Evolutionary conservation across 2,329 filamentous ascomycete genomes (phyloP).

Genomic region (Fusarium pilosicola): DNA sequence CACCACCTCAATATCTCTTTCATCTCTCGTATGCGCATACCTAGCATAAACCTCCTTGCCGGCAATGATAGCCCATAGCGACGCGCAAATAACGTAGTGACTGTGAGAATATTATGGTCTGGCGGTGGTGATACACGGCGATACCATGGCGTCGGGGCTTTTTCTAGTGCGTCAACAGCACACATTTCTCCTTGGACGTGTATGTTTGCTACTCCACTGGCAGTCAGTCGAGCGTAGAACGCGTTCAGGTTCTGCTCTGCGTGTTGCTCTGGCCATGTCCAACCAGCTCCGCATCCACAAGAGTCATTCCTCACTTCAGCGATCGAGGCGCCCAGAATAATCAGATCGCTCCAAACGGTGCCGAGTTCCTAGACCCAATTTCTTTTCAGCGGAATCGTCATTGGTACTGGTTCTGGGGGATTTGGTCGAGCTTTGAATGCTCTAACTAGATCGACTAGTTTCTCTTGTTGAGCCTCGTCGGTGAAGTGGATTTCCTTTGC

Average conservation of each 20-base stretch:
- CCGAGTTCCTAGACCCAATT: slow-evolving; percentile 3
- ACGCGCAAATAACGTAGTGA: background rate
- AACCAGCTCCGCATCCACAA: slow-evolving; percentile 12
- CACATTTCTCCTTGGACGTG: background rate
- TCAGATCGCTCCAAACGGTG: background rate
- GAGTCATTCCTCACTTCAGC: slow-evolving; percentile 3
- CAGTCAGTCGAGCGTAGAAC: background rate
- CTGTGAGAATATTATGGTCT: background rate
- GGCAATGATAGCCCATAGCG: background rate
- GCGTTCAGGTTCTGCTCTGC: slow-evolving; percentile 4
- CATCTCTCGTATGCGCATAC: background rate
- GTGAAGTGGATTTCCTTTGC: background rate
- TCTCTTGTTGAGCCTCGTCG: background rate
- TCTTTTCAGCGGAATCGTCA: background rate
- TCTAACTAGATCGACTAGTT: background rate
- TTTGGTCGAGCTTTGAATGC: background rate
- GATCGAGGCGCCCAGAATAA: background rate
- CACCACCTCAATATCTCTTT: background rate
- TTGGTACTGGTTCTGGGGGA: background rate
- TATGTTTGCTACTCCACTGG: background rate
- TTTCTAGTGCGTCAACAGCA: background rate
- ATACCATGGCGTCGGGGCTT: background rate
- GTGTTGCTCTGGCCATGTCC: slow-evolving; percentile 5
- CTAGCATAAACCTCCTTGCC: background rate
- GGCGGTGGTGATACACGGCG: background rate